Evolutionary conservation across 805 yeast genomes (phyloP), one percentile per base, ranked within the genome.

Genomic region (Danielia oregonensis): DNA sequence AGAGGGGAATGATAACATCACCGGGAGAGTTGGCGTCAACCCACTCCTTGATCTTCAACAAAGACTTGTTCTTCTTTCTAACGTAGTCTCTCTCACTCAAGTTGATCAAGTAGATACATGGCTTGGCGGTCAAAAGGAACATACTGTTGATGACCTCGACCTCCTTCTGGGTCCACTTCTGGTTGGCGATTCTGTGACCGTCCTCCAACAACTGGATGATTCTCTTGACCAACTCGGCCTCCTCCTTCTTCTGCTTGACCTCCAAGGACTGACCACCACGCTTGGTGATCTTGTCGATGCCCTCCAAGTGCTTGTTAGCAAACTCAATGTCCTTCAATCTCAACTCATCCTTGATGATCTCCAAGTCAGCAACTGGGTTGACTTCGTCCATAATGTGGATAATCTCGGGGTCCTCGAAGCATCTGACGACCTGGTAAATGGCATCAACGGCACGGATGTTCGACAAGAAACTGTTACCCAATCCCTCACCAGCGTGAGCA

Each of bases 241-340:
- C 94, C 64, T 84, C 93, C 70, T 82, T 85, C 73, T 84, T 82
- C 58, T 79, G 81, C 70, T 91, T 89, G 45, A 82, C 85, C 65
- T 91, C 96, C 57, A 89, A 70, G 24, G 86, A 77, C 63, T 85
- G 95, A 43, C 87, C 95, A 57, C 93, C 95, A 70, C 86, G 82
- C 69, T 70, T 82, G 62, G 85, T 82, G 63, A 80, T 76, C 72
- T 81, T 86, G 61, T 78, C 87, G 48, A 79, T 76, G 55, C 76
- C 80, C 71, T 76, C 95, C 57, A 74, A 77, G 61, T 81, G 72
- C 72, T 86, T 89, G 55, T 79, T 79, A 48, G 89, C 83, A 57
- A 93, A 93, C 68, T 93, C 98, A 51, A 93, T 88, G 67, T 93
- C 98, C 71, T 93, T 93, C 60, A 91, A 75, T 69, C 96, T 82